These are phyloP conservation scores for Asterophora parasitica DNA, from an alignment of 768 basidiomycete genomes.

Conservation along the genomic window DNA sequence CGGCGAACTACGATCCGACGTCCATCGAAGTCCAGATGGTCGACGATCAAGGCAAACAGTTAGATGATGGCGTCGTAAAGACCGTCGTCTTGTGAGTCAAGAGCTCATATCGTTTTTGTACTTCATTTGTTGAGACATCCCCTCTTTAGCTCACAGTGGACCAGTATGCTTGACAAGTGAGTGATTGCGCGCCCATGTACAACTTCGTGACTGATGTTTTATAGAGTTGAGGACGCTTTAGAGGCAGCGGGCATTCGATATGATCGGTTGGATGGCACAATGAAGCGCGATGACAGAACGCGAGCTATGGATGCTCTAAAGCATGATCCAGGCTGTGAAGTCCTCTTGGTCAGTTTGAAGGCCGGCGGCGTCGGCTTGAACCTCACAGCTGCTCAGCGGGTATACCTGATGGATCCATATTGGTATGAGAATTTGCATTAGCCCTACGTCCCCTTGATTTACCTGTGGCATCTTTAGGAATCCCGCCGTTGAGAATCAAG, in stretches of 20 bases:
- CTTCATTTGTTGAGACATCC: conserved; percentile 13
- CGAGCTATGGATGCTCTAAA: conserved; percentile 91
- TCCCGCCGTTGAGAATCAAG: conserved; percentile 95
- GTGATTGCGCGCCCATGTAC: conserved; percentile 15
- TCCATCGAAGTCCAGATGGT: conserved; percentile 73
- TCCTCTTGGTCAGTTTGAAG: conserved; percentile 91
- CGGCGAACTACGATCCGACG: conserved; percentile 77
- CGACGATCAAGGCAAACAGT: conserved; percentile 64
- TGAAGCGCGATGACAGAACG: conserved; percentile 93
- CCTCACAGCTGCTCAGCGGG: conserved; percentile 88
- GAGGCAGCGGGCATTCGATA: conserved; percentile 79
- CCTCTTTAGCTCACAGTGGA: conserved; percentile 81
- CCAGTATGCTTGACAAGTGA: conserved; percentile 87
- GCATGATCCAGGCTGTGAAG: conserved; percentile 85
- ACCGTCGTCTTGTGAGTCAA: conserved; percentile 89
- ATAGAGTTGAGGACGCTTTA: conserved; percentile 84
- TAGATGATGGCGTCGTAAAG: conserved; percentile 74
- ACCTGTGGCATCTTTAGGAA: conserved; percentile 54
- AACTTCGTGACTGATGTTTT: conserved; percentile 10
- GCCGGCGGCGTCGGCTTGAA: conserved; percentile 98
- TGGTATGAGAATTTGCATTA: conserved; percentile 48
- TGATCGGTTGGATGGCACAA: conserved; percentile 92
- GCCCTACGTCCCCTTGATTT: not conserved
- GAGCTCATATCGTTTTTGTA: conserved; percentile 1
- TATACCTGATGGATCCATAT: conserved; percentile 96